Evolutionary conservation across 495 filamentous ascomycete genomes (phyloP), one percentile per base, ranked within the genome.

Genomic region (Lasiosphaeris hirsuta): DNA sequence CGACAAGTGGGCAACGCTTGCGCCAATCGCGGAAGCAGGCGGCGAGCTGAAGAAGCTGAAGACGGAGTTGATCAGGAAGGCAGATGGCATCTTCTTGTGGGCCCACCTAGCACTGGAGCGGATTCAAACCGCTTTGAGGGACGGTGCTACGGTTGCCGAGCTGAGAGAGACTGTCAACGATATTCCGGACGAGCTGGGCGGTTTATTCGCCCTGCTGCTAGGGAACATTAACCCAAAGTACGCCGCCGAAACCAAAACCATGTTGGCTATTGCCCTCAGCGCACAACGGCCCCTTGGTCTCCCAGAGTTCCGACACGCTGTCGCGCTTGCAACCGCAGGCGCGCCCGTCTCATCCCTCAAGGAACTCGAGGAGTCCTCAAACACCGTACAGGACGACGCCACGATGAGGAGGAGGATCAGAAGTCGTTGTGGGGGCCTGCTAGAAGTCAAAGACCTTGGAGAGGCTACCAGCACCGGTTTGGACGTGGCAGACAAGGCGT

Each of bases 381-480:
- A 46, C 4, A 41, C 53, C 15, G 37, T 51, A 7, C 40, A 43
- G 33, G 56, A 58, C 23, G 56, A 58, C 17, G 33, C 7, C 3
- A 46, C 41, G 34, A 58, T 58, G 47, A 37, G 19, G 13, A 51
- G 18, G 13, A 39, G 56, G n/a, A 52, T 52, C 13, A 39, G 41
- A 11, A 58, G 56, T 40, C 5, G 56, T 38, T 58, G 56, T n/a
- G 56, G 56, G 13, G 56, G 56, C 9, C 56, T 58, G 10, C 49
- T 58, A 3, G 56, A 58, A 17, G 34, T 58, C 39, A 53, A 46
- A 47, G 39, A 14, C 41, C n/a, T 37, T 11, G 45, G 19, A 3
- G 54, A 57, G 33, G 13, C 38, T 13, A 41, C 46, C n/a, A n/a
- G n/a, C n/a, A n/a, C n/a, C n/a, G n/a, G n/a, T n/a, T n/a, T n/a